phyloP scores from a whole-genome alignment of 306 rosid genomes.

The Malus orientalis region DNA sequence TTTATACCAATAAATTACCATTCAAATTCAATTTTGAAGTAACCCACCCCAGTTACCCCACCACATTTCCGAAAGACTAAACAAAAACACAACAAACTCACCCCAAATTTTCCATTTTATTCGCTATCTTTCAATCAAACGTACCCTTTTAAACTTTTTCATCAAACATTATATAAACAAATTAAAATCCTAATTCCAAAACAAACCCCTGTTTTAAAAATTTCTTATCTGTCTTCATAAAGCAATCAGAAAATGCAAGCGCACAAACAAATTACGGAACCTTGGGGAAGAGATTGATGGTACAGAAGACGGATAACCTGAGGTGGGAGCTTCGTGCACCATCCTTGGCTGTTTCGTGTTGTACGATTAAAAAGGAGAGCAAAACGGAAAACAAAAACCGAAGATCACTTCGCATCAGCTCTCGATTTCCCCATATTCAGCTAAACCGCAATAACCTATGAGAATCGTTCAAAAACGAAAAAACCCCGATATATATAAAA shows the following conservation, averaged over 20 bases:
- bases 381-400: too few species aligned
- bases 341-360: slow-evolving; percentile 61
- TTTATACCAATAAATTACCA: background rate
- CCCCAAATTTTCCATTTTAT: background rate
- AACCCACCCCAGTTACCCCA: background rate
- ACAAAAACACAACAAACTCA: background rate
- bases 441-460: too few species aligned
- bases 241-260: background rate
- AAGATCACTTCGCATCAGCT: too few species aligned
- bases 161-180: background rate
- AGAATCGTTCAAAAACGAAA: too few species aligned
- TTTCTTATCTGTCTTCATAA: background rate
- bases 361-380: slow-evolving; percentile 80
- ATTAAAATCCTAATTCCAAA: too few species aligned
- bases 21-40: background rate
- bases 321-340: slow-evolving; percentile 57
- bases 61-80: background rate
- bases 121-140: background rate
- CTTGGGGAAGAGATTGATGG: slow-evolving; percentile 49
- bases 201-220: background rate
- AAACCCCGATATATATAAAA: too few species aligned
- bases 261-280: background rate
- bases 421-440: too few species aligned
- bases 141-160: background rate
- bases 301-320: slow-evolving; percentile 70